phyloP scores from a whole-genome alignment of 2,329 filamentous ascomycete species.

The Huntiella abstrusa region DNA sequence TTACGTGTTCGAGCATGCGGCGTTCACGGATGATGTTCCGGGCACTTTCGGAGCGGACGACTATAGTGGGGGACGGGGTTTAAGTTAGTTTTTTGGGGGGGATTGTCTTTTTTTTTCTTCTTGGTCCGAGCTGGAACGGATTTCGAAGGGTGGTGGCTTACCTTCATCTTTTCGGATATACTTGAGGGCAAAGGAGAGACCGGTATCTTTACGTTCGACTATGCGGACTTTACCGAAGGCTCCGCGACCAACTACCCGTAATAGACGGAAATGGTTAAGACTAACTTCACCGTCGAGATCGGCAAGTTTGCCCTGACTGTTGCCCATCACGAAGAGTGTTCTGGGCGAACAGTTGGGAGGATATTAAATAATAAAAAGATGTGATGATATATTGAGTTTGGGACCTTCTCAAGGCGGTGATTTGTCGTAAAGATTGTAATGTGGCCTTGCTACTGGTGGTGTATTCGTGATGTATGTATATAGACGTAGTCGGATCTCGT shows the following conservation, averaged over 20 bases:
- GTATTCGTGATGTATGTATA: neutral
- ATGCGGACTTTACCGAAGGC: slow-evolving; percentile 98
- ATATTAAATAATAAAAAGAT: neutral
- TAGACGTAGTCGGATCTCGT: neutral
- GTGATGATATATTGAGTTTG: neutral
- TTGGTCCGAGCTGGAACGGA: too few relatives aligned
- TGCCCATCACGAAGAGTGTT: slow-evolving; percentile 42
- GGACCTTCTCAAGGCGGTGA: too few relatives aligned
- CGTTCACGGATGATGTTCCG: slow-evolving; percentile 95
- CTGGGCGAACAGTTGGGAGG: neutral
- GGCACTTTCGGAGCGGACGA: slow-evolving; percentile 92
- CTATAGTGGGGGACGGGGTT: slow-evolving; percentile 25
- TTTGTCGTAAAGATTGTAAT: too few relatives aligned
- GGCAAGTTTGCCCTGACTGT: slow-evolving; percentile 84
- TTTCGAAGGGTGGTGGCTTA: slow-evolving; percentile 18
- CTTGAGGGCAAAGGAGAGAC: slow-evolving; percentile 85
- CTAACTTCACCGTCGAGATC: slow-evolving; percentile 93
- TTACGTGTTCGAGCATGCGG: slow-evolving; percentile 93
- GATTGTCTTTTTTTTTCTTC: neutral
- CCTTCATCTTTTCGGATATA: slow-evolving; percentile 99
- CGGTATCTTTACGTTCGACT: slow-evolving; percentile 91
- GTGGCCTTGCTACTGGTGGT: neutral
- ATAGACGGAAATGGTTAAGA: slow-evolving; percentile 87
- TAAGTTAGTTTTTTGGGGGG: neutral
- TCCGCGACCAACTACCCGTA: slow-evolving; percentile 90